These are phyloP conservation scores for Ambispora gerdemannii DNA, from an alignment of 192 early-diverging fungal genomes.

Conservation along the genomic window DNA sequence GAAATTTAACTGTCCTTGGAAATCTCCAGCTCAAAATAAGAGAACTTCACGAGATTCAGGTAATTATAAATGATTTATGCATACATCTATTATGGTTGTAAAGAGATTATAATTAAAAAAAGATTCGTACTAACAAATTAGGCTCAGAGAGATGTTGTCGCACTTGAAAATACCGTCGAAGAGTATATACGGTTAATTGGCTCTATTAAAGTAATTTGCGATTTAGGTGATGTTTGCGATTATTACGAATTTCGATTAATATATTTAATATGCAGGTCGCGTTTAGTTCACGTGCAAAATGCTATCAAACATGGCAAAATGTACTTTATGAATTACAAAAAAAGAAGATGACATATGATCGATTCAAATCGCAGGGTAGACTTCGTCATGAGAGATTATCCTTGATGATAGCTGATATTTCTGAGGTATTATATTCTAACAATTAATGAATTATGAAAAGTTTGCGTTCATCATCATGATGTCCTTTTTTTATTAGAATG, in stretches of 20 bases:
- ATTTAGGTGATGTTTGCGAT: too few species aligned
- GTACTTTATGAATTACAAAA: constrained; percentile 67
- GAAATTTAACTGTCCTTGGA: constrained; percentile 67
- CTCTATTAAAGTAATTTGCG: constrained; percentile 60
- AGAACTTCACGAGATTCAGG: constrained; percentile 77
- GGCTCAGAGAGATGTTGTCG: constrained; percentile 68
- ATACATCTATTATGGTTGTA: too few species aligned
- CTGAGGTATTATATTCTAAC: constrained; percentile 45
- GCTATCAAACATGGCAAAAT: constrained; percentile 66
- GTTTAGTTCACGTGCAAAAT: constrained; percentile 70
- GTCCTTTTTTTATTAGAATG: constrained; percentile 39
- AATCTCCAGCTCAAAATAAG: constrained; percentile 77
- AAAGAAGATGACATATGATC: constrained; percentile 64
- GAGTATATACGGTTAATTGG: constrained; percentile 88
- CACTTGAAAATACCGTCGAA: constrained; percentile 77
- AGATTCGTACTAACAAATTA: too few species aligned
- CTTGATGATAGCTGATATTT: constrained; percentile 42
- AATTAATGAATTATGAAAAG: constrained; percentile 31
- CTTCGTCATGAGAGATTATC: constrained; percentile 51
- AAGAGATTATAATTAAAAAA: too few species aligned
- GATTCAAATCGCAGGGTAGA: constrained; percentile 47
- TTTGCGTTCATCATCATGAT: constrained; percentile 27
- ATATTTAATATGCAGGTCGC: constrained; percentile 52
- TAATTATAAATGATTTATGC: constrained; percentile 5
- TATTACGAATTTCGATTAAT: too few species aligned